These are phyloP conservation scores for Limnanthes douglasii DNA, from an alignment of 345 rosid species.

Conservation along the genomic window DNA sequence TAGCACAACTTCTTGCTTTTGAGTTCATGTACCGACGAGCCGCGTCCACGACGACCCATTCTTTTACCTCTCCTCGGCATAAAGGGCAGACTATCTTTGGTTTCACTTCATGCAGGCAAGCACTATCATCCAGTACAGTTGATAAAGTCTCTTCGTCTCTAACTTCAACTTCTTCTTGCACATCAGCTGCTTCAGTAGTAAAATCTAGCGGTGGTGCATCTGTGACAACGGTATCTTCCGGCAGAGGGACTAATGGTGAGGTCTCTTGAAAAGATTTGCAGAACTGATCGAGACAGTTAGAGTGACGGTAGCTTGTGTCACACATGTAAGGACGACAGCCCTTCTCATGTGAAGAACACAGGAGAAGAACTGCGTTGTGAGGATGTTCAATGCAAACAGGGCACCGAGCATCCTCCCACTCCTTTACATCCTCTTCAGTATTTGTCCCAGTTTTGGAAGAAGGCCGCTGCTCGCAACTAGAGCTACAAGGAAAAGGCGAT, in stretches of 20 bases:
- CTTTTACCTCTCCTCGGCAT: constrained; percentile 77
- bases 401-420: constrained; percentile 96
- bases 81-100: constrained; percentile 67
- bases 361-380: constrained; percentile 84
- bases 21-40: constrained; percentile 82
- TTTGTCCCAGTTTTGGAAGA: constrained; percentile 31
- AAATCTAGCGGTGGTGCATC: constrained; percentile 6
- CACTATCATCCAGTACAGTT: constrained; percentile 14
- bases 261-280: constrained; percentile 42
- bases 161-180: constrained; percentile 4
- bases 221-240: constrained; percentile 16
- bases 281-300: constrained; percentile 91
- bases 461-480: constrained; percentile 25
- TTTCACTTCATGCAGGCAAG: constrained; percentile 18
- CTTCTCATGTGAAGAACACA: constrained; percentile 81
- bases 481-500: constrained; percentile 45
- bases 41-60: constrained; percentile 55
- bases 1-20: constrained; percentile 75
- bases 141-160: constrained; percentile 5
- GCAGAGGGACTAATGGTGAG: constrained; percentile 12
- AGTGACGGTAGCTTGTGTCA: constrained; percentile 92
- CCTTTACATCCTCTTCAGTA: constrained; percentile 43
- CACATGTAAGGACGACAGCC: constrained; percentile 98
- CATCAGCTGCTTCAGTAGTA: constrained; percentile 15
- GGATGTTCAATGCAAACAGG: constrained; percentile 99